phyloP scores from a whole-genome alignment of 495 filamentous ascomycete species.

The Astrothelium macrocarpum region DNA sequence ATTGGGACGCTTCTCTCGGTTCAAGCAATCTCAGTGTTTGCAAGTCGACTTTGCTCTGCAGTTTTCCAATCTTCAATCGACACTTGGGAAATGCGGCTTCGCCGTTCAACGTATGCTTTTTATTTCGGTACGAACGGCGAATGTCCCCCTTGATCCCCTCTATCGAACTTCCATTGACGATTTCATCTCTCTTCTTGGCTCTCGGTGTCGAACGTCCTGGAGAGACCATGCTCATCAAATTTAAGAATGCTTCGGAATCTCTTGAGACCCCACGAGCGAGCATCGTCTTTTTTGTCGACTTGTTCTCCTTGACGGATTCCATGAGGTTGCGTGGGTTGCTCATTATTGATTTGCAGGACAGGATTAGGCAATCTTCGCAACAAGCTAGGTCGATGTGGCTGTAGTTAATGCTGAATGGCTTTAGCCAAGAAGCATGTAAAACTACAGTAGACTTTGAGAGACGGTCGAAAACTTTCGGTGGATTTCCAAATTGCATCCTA shows the following conservation, averaged over 20 bases:
- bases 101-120: constrained; percentile 14
- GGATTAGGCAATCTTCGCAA: not conserved
- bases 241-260: not conserved
- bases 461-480: constrained; percentile 6
- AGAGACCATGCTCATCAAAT: not conserved
- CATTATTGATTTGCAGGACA: not conserved
- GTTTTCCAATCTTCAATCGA: not conserved
- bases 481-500: constrained; percentile 17
- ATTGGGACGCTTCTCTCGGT: constrained; percentile 18
- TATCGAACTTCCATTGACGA: constrained; percentile 10
- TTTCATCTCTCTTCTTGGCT: not conserved
- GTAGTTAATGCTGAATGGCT: not conserved
- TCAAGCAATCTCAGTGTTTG: constrained; percentile 14
- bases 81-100: constrained; percentile 28
- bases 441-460: not conserved
- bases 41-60: not conserved
- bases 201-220: not conserved
- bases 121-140: not conserved
- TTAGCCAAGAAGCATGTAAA: not conserved
- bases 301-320: not conserved
- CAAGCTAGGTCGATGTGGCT: not conserved
- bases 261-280: not conserved
- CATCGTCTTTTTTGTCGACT: not conserved
- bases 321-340: not conserved
- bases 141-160: not conserved